These are phyloP conservation scores for Phoma sp. DNA, from an alignment of 2,329 filamentous ascomycete species.

Conservation along the genomic window DNA sequence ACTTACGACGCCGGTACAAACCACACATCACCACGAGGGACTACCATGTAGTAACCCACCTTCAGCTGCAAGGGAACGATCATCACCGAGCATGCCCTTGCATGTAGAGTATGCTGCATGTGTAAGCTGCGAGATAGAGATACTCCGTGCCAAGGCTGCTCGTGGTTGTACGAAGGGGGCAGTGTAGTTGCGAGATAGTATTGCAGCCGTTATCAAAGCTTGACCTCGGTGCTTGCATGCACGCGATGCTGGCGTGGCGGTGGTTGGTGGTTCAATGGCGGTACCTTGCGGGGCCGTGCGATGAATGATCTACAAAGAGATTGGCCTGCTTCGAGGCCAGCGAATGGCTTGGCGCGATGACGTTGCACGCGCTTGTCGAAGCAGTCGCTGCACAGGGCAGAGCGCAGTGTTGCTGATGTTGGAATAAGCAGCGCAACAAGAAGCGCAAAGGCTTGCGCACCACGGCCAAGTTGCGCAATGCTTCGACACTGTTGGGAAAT, in stretches of 20 bases:
- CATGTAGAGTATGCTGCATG: background rate
- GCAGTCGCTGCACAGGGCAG: background rate
- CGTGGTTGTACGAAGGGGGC: slow-evolving; percentile 1
- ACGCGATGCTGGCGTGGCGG: background rate
- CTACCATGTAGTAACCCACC: background rate
- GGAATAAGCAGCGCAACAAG: slow-evolving; percentile 4
- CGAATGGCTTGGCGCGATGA: slow-evolving; percentile 7
- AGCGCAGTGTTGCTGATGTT: slow-evolving; percentile 4
- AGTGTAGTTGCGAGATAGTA: background rate
- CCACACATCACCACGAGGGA: background rate
- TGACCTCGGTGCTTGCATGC: slow-evolving; percentile 3
- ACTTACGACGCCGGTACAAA: background rate
- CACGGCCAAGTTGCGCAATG: slow-evolving; percentile 2
- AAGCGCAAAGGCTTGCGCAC: slow-evolving; percentile 6
- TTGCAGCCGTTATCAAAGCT: background rate
- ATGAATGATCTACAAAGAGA: slow-evolving; percentile 2
- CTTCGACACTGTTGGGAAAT: background rate
- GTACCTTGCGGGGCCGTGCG: slow-evolving; percentile 10
- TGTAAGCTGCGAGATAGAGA: background rate
- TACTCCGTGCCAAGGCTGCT: slow-evolving; percentile 12
- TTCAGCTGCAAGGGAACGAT: background rate
- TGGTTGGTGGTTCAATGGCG: slow-evolving; percentile 6
- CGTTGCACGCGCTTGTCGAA: background rate
- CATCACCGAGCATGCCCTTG: slow-evolving; percentile 3
- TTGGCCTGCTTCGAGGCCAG: slow-evolving; percentile 5